These are phyloP conservation scores for Remersonia thermophila DNA, from an alignment of 2,329 filamentous ascomycete species.

Conservation along the genomic window DNA sequence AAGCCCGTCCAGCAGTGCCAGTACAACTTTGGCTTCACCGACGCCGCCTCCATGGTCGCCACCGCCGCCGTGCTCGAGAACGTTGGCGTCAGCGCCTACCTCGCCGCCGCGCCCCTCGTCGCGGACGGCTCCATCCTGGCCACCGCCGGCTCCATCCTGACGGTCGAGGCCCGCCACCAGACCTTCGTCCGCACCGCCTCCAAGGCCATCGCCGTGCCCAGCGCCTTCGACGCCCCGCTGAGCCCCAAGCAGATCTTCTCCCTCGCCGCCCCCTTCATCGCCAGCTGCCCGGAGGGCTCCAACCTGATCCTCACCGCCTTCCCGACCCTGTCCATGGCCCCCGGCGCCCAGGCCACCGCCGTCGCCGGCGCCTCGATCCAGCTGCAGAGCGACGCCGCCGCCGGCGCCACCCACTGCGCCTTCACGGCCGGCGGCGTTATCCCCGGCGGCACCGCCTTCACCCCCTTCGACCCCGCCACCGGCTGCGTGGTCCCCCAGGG, in stretches of 20 bases:
- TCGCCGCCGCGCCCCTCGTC: conserved; percentile 57
- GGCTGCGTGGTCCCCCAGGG: conserved; percentile 50
- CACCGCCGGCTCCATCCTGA: conserved; percentile 58
- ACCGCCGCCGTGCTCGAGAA: conserved; percentile 60
- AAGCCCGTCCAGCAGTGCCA: conserved; percentile 56
- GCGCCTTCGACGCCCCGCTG: conserved; percentile 59
- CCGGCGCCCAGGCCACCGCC: conserved; percentile 28
- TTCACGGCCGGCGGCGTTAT: conserved; percentile 48
- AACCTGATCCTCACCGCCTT: conserved; percentile 52
- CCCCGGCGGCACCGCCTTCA: conserved; percentile 48
- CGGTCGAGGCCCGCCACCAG: conserved; percentile 62
- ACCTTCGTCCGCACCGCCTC: conserved; percentile 54
- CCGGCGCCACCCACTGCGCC: conserved; percentile 47
- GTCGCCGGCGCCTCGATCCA: conserved; percentile 31
- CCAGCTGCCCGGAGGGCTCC: conserved; percentile 52
- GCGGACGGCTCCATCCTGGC: conserved; percentile 46
- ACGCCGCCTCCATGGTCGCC: conserved; percentile 53
- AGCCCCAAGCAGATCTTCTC: conserved; percentile 59
- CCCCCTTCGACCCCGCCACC: conserved; percentile 38
- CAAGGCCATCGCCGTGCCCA: conserved; percentile 47
- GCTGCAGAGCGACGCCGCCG: conserved; percentile 38
- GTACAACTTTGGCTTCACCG: conserved; percentile 60
- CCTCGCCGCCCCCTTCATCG: conserved; percentile 61
- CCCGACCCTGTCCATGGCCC: conserved; percentile 44
- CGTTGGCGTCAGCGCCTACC: conserved; percentile 61